Conservation (phyloP, 2,329 filamentous ascomycete genomes). For the Meredithiella fracta region DNA sequence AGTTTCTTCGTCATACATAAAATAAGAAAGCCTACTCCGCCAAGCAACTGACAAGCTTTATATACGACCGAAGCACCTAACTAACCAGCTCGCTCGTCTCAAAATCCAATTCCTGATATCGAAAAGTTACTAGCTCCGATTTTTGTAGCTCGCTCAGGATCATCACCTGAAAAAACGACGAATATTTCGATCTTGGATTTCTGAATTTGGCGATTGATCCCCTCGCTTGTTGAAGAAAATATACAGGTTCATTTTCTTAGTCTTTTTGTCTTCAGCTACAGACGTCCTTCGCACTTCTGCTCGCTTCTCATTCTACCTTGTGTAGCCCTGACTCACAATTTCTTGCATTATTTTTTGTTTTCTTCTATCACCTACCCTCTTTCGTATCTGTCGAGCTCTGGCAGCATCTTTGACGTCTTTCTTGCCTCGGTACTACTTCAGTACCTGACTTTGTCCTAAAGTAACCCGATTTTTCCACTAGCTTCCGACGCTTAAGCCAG, state of each 20-base stretch:
- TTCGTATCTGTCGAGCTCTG: neutral
- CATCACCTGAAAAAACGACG: neutral
- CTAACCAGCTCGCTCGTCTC: too few species aligned
- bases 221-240: neutral
- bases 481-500: neutral
- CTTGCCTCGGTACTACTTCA: neutral
- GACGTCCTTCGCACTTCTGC: neutral
- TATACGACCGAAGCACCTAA: too few species aligned
- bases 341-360: neutral
- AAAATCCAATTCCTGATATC: too few species aligned
- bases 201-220: neutral
- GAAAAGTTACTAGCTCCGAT: neutral
- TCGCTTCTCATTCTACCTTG: neutral
- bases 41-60: too few species aligned
- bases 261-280: neutral
- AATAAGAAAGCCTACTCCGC: too few species aligned
- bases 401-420: neutral
- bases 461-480: neutral
- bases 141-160: neutral
- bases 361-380: neutral
- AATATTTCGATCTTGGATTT: neutral
- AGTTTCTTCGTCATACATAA: neutral
- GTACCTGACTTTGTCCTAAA: neutral
- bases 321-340: neutral
- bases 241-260: neutral